A percentile compares a stretch with the other conserved stretches of the same genome.
Evolutionary conservation across 2,329 filamentous ascomycete species (phyloP).

Genomic region (Cladophialophora yegresii): DNA sequence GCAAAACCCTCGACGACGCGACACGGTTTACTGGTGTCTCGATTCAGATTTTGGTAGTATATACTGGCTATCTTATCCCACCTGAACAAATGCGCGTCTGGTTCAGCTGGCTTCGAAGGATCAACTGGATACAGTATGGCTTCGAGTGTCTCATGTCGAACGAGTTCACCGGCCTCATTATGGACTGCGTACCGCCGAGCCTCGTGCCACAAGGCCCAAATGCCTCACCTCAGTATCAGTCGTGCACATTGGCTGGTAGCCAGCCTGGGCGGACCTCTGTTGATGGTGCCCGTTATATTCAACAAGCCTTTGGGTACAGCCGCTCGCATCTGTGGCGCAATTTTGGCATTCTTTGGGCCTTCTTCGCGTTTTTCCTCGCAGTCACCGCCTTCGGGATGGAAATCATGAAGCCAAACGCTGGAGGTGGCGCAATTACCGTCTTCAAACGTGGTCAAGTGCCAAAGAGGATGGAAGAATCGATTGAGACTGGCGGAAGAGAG

Average conservation of each 20-base stretch:
- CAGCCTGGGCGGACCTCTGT: slow-evolving; percentile 56
- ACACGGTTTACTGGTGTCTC: slow-evolving; percentile 54
- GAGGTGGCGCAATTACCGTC: slow-evolving; percentile 76
- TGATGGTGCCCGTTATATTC: slow-evolving; percentile 59
- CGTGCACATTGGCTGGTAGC: slow-evolving; percentile 61
- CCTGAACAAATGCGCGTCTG: slow-evolving; percentile 64
- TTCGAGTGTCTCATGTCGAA: slow-evolving; percentile 71
- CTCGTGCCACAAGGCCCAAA: slow-evolving; percentile 58
- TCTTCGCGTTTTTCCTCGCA: slow-evolving; percentile 74
- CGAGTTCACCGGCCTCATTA: slow-evolving; percentile 63
- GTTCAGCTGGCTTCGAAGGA: slow-evolving; percentile 66
- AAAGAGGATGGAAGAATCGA: slow-evolving; percentile 58
- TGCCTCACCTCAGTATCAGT: slow-evolving; percentile 55
- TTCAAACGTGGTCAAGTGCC: slow-evolving; percentile 70
- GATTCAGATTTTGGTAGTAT: slow-evolving; percentile 59
- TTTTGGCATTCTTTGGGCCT: slow-evolving; percentile 74
- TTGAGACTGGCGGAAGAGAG: slow-evolving; percentile 54
- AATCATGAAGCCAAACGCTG: slow-evolving; percentile 73
- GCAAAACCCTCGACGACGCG: slow-evolving; percentile 53
- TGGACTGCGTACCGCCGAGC: slow-evolving; percentile 58
- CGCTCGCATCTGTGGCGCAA: slow-evolving; percentile 67
- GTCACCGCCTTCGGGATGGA: slow-evolving; percentile 79
- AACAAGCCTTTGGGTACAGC: slow-evolving; percentile 57
- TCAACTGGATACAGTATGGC: slow-evolving; percentile 68
- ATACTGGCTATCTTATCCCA: slow-evolving; percentile 65